Evolutionary conservation across 2,329 filamentous ascomycete species (phyloP).

Genomic region (Pseudogymnoascus sp.): DNA sequence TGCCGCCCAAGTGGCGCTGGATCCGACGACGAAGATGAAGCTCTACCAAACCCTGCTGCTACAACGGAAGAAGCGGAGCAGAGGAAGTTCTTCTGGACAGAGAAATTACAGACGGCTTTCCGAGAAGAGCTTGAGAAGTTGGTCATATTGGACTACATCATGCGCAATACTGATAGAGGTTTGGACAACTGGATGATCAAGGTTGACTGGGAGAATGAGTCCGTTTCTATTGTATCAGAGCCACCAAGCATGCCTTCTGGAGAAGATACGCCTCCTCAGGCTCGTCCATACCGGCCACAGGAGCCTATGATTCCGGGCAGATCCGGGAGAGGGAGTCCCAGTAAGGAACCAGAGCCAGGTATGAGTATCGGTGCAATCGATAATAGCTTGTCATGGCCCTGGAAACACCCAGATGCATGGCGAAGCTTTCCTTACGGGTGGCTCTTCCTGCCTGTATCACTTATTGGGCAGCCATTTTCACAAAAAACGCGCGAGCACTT

Average conservation of each 20-base stretch:
- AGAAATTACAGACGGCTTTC: constrained; percentile 80
- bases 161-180: constrained; percentile 95
- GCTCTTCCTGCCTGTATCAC: constrained; percentile 92
- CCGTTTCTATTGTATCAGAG: constrained; percentile 80
- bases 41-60: constrained; percentile 33
- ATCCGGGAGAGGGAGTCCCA: background rate
- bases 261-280: constrained; percentile 29
- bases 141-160: constrained; percentile 96
- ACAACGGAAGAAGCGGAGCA: constrained; percentile 19
- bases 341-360: constrained; percentile 30
- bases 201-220: constrained; percentile 76
- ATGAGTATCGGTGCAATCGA: constrained; percentile 89
- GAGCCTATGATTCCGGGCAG: constrained; percentile 64
- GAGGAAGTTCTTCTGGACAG: constrained; percentile 71
- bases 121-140: constrained; percentile 93
- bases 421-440: constrained; percentile 92
- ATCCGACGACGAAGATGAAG: constrained; percentile 55
- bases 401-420: constrained; percentile 95
- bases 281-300: constrained; percentile 66
- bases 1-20: constrained; percentile 58
- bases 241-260: constrained; percentile 51
- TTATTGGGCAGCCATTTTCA: constrained; percentile 94
- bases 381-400: constrained; percentile 96
- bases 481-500: constrained; percentile 91
- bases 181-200: constrained; percentile 99